Percentiles rank a stretch among this genome's conserved stretches.
phyloP scores from a whole-genome alignment of 2,329 filamentous ascomycete genomes.

The Raffaelea ambrosiae region DNA sequence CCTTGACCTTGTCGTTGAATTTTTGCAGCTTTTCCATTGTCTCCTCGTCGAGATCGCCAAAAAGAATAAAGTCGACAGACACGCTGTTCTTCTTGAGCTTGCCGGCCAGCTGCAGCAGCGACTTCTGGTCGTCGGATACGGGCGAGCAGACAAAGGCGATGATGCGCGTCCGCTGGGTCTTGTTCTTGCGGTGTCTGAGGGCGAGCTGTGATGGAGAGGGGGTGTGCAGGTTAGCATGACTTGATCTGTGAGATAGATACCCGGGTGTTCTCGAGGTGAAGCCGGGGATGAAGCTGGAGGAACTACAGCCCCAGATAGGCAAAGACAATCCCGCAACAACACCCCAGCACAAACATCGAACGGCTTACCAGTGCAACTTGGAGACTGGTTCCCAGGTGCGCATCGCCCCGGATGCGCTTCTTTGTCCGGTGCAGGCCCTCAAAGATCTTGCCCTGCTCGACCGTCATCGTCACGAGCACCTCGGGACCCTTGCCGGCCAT shows the following conservation, averaged over 20 bases:
- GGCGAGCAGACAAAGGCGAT: constrained; percentile 95
- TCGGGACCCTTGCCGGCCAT: constrained; percentile 98
- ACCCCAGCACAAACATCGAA: too few species aligned
- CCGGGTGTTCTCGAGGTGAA: too few species aligned
- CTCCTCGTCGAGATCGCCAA: constrained; percentile 86
- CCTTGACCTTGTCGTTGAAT: constrained; percentile 90
- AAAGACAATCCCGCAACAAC: too few species aligned
- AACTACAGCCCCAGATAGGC: too few species aligned
- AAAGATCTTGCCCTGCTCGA: constrained; percentile 91
- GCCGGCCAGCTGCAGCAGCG: constrained; percentile 80
- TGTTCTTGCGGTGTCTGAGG: constrained; percentile 96
- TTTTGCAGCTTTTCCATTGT: constrained; percentile 85
- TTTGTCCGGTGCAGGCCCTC: constrained; percentile 83
- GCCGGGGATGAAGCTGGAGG: too few species aligned
- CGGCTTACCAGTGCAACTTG: constrained; percentile 73
- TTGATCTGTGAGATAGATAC: too few species aligned
- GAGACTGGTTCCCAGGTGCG: constrained; percentile 86
- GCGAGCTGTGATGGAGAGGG: constrained; percentile 66
- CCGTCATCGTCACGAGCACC: constrained; percentile 91
- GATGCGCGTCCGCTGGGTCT: constrained; percentile 91
- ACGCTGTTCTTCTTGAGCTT: constrained; percentile 99
- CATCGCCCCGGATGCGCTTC: constrained; percentile 81
- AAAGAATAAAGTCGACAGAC: constrained; percentile 87
- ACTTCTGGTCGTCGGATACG: constrained; percentile 81
- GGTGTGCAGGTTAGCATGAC: constrained; percentile 14